phyloP scores from a whole-genome alignment of 2,329 filamentous ascomycete species.

The Aspergillus phoenicis region DNA sequence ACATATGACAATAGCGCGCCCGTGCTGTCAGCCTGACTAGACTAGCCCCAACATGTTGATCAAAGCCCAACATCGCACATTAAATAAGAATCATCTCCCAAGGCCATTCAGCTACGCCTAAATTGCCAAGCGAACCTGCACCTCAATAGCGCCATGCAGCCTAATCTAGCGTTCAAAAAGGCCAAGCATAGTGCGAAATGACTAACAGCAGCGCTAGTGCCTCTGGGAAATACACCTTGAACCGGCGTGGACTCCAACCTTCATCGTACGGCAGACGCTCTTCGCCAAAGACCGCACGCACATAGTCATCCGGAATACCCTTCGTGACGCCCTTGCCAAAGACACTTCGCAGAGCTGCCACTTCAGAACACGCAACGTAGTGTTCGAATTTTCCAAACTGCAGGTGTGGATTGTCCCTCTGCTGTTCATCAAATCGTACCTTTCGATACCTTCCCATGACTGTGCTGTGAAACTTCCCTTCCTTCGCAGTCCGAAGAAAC shows the following conservation, averaged over 20 bases:
- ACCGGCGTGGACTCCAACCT: conserved; percentile 18
- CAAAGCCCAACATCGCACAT: too few species aligned
- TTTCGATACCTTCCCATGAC: conserved; percentile 17
- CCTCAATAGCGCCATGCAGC: background rate
- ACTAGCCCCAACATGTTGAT: too few species aligned
- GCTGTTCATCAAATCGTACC: conserved; percentile 13
- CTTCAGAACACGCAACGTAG: conserved; percentile 16
- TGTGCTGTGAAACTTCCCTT: background rate
- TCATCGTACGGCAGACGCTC: conserved; percentile 22
- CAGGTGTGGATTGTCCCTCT: conserved; percentile 9
- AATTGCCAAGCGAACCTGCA: background rate
- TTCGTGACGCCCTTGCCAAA: conserved; percentile 16
- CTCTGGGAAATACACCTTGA: conserved; percentile 16
- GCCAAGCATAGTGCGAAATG: conserved; percentile 19
- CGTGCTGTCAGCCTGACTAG: too few species aligned
- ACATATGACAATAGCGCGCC: too few species aligned
- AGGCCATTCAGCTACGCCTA: background rate
- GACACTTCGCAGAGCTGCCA: conserved; percentile 12
- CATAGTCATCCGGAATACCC: conserved; percentile 17
- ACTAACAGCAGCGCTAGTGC: conserved; percentile 4
- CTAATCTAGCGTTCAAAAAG: conserved; percentile 7
- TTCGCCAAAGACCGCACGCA: conserved; percentile 18
- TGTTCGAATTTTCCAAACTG: conserved; percentile 12
- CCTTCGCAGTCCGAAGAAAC: background rate
- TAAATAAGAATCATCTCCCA: background rate